phyloP scores from a whole-genome alignment of 2,329 filamentous ascomycete genomes.

The Aspergillus persii region DNA sequence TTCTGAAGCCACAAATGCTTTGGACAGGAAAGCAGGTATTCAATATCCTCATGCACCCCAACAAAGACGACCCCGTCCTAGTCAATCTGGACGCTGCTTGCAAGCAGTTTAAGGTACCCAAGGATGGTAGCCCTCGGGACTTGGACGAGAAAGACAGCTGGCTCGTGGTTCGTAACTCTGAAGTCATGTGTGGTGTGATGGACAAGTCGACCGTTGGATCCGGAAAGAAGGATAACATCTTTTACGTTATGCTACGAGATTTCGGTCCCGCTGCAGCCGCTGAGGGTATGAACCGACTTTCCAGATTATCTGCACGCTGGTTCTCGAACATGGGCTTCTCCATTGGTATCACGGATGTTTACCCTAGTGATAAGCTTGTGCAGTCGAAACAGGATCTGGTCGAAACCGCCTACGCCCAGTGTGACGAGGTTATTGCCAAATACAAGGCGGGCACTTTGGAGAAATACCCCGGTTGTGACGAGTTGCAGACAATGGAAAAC shows the following conservation, averaged over 20 bases:
- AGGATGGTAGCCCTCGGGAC: slow-evolving; percentile 44
- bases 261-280: slow-evolving; percentile 88
- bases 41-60: slow-evolving; percentile 86
- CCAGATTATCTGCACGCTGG: slow-evolving; percentile 84
- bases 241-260: slow-evolving; percentile 94
- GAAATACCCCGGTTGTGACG: slow-evolving; percentile 83
- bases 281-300: slow-evolving; percentile 87
- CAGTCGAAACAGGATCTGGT: slow-evolving; percentile 74
- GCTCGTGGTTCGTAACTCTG: slow-evolving; percentile 91
- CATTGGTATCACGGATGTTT: slow-evolving; percentile 93
- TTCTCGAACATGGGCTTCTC: slow-evolving; percentile 92
- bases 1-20: slow-evolving; percentile 78
- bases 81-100: slow-evolving; percentile 94
- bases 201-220: slow-evolving; percentile 97
- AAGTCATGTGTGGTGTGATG: slow-evolving; percentile 96
- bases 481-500: slow-evolving; percentile 90
- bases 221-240: slow-evolving; percentile 96
- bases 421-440: slow-evolving; percentile 76
- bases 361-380: slow-evolving; percentile 70
- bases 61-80: slow-evolving; percentile 74
- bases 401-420: slow-evolving; percentile 72
- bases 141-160: slow-evolving; percentile 87
- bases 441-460: slow-evolving; percentile 79
- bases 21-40: slow-evolving; percentile 99
- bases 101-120: slow-evolving; percentile 61